These are phyloP conservation scores for Fusarium sp. DNA, from an alignment of 2,329 filamentous ascomycete species.

Conservation along the genomic window DNA sequence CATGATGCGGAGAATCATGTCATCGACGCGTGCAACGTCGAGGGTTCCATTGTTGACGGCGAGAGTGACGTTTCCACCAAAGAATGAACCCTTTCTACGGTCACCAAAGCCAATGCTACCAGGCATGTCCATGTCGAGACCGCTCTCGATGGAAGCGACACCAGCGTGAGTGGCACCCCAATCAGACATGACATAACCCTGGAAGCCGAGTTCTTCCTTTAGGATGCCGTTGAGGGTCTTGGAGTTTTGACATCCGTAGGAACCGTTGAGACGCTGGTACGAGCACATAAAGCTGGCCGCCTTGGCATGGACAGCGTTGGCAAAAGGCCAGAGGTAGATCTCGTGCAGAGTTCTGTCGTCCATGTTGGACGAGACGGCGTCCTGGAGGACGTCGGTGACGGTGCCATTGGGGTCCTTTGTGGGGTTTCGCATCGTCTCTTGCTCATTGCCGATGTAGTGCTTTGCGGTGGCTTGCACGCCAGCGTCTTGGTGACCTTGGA, in stretches of 20 bases:
- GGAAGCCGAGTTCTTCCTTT: slow-evolving; percentile 83
- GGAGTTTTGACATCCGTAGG: slow-evolving; percentile 84
- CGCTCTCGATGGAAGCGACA: slow-evolving; percentile 73
- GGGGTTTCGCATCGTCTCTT: slow-evolving; percentile 48
- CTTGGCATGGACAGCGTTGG: slow-evolving; percentile 46
- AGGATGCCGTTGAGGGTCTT: slow-evolving; percentile 79
- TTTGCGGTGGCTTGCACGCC: slow-evolving; percentile 53
- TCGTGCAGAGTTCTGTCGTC: slow-evolving; percentile 71
- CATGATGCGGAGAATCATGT: slow-evolving; percentile 65
- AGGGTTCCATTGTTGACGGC: slow-evolving; percentile 61
- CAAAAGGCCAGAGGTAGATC: slow-evolving; percentile 51
- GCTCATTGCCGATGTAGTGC: slow-evolving; percentile 53
- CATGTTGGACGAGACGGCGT: slow-evolving; percentile 57
- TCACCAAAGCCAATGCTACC: slow-evolving; percentile 51
- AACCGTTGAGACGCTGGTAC: slow-evolving; percentile 84
- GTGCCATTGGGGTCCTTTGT: slow-evolving; percentile 39
- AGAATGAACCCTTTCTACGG: slow-evolving; percentile 51
- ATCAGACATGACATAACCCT: slow-evolving; percentile 83
- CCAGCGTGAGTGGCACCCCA: slow-evolving; percentile 82
- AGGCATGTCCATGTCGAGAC: slow-evolving; percentile 72
- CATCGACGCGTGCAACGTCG: slow-evolving; percentile 53
- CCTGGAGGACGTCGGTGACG: slow-evolving; percentile 36
- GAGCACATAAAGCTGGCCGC: slow-evolving; percentile 68
- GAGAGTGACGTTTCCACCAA: slow-evolving; percentile 57
- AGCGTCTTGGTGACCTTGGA: slow-evolving; percentile 48